Conservation (phyloP, 345 rosid genomes). For the Mangifera indica region DNA sequence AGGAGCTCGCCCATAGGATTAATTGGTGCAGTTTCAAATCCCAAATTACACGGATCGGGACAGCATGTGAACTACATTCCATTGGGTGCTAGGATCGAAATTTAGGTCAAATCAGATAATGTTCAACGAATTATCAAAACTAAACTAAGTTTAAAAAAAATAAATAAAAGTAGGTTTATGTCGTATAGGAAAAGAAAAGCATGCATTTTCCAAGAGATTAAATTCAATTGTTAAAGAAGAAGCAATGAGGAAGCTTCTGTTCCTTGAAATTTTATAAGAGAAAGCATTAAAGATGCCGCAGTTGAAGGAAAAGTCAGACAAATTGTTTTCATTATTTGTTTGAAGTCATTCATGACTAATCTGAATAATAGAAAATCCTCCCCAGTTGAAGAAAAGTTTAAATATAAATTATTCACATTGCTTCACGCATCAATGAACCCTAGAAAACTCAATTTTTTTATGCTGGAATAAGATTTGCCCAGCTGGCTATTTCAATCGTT, state of each 20-base stretch:
- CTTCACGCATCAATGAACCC: constrained; percentile 36
- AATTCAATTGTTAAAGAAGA: constrained; percentile 16
- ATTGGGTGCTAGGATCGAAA: constrained; percentile 18
- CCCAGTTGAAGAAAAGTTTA: not conserved
- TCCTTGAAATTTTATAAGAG: constrained; percentile 4
- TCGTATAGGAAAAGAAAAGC: constrained; percentile 16
- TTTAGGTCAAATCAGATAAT: no score
- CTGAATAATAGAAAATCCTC: not conserved
- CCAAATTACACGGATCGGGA: constrained; percentile 21
- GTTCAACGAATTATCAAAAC: not conserved
- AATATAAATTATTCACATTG: constrained; percentile 13
- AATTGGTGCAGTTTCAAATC: not conserved
- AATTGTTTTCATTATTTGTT: not conserved
- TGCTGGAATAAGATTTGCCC: not conserved
- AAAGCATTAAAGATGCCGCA: constrained; percentile 34
- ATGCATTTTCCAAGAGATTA: not conserved
- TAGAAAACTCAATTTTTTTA: constrained; percentile 3
- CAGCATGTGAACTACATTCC: constrained; percentile 26
- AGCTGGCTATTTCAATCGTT: constrained; percentile 1
- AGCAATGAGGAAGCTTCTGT: constrained; percentile 31
- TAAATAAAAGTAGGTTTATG: not conserved
- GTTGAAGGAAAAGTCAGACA: constrained; percentile 36
- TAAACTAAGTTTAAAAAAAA: not conserved
- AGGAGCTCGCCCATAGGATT: not conserved
- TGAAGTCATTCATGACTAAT: constrained; percentile 11